These are phyloP conservation scores for Chalciporus sphaerocephalus DNA, from an alignment of 768 basidiomycete species.

Conservation along the genomic window DNA sequence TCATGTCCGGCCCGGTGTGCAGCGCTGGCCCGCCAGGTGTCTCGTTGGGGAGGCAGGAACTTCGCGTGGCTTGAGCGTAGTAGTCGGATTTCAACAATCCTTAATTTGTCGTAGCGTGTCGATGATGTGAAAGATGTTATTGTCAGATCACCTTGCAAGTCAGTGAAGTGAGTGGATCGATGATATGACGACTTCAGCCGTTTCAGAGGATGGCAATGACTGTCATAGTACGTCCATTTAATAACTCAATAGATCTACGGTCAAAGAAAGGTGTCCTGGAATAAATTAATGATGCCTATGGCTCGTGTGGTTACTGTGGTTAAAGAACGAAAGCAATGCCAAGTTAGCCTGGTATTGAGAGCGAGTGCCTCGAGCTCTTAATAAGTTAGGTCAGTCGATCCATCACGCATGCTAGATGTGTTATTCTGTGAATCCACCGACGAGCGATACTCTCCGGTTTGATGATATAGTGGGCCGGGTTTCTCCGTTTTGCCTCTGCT, in stretches of 20 bases:
- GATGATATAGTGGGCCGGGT: not conserved
- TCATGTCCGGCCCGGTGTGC: slow-evolving; percentile 23
- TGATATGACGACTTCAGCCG: too few species aligned
- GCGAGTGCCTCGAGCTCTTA: not conserved
- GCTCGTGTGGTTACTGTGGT: not conserved
- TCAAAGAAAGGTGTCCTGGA: not conserved
- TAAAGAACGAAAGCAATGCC: not conserved
- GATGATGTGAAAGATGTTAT: slow-evolving; percentile 4
- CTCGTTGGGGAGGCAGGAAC: slow-evolving; percentile 24
- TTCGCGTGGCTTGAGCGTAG: slow-evolving; percentile 37
- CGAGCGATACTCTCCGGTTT: slow-evolving; percentile 1
- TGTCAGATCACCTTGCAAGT: not conserved
- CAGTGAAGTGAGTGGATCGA: too few species aligned
- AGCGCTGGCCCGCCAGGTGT: slow-evolving; percentile 20
- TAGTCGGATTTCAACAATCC: slow-evolving; percentile 84
- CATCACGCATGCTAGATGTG: slow-evolving; percentile 3
- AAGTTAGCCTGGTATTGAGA: not conserved
- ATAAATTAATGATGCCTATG: not conserved
- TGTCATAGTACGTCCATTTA: too few species aligned
- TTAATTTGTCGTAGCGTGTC: slow-evolving; percentile 30
- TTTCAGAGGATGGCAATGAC: too few species aligned
- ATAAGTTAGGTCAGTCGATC: slow-evolving; percentile 5
- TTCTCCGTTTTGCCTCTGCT: slow-evolving; percentile 20
- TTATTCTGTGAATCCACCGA: slow-evolving; percentile 2
- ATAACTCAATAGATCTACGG: too few species aligned